Evolutionary conservation across 768 basidiomycete species (phyloP).

Genomic region (Thelephora aurantiotincta): DNA sequence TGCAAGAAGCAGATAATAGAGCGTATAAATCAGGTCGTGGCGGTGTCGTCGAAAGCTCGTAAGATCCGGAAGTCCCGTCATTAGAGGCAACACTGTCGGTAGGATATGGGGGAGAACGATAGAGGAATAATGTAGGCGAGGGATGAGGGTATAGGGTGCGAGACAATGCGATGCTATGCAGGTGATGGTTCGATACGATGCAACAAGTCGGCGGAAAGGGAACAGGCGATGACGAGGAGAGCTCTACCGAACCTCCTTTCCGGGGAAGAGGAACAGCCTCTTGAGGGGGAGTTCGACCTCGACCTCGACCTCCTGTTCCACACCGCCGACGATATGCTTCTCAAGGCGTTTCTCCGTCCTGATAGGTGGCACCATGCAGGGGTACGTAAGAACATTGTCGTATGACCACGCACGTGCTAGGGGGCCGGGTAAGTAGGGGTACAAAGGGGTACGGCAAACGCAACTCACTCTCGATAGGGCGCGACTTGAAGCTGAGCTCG

Average conservation of each 20-base stretch:
- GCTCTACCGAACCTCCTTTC: constrained; percentile 19
- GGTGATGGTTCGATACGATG: too few species aligned
- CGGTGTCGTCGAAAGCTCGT: too few species aligned
- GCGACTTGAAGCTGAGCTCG: constrained; percentile 15
- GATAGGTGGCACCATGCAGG: constrained; percentile 40
- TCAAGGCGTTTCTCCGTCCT: constrained; percentile 39
- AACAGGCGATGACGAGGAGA: neutral
- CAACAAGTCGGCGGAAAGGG: too few species aligned
- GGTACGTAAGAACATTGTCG: constrained; percentile 57
- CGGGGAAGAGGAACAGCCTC: constrained; percentile 57
- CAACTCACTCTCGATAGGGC: constrained; percentile 38
- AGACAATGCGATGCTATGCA: too few species aligned
- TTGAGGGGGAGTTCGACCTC: constrained; percentile 47
- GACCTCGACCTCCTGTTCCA: constrained; percentile 36
- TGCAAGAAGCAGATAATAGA: too few species aligned
- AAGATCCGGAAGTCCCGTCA: too few species aligned
- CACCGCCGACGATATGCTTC: constrained; percentile 32
- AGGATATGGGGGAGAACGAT: too few species aligned
- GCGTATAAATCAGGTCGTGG: too few species aligned
- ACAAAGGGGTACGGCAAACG: neutral
- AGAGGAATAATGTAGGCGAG: too few species aligned
- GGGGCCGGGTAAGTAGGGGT: constrained; percentile 3
- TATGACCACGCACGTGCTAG: constrained; percentile 66
- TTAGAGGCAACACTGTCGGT: too few species aligned
- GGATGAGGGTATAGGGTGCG: too few species aligned